Conservation (phyloP, 768 basidiomycete genomes). For the Hortiboletus campestris region DNA sequence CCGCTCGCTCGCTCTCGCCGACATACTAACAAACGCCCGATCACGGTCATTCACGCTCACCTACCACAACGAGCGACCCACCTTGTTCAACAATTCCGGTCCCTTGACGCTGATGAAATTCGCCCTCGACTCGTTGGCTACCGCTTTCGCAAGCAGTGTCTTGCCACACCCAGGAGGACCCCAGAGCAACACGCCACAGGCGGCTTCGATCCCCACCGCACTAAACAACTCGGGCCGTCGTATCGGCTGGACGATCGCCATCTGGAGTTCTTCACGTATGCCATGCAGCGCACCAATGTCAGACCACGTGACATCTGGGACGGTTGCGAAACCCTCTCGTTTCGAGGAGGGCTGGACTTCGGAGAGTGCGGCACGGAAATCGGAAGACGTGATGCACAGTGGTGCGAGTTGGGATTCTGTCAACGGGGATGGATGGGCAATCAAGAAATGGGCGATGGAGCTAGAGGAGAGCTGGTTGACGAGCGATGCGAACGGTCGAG, state of each 20-base stretch:
- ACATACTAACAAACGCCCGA: conserved; percentile 66
- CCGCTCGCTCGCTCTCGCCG: conserved; percentile 94
- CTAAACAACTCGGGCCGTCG: conserved; percentile 84
- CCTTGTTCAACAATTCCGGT: conserved; percentile 96
- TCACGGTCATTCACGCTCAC: neutral
- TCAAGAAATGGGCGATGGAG: conserved; percentile 89
- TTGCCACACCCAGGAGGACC: conserved; percentile 99
- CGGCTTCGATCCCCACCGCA: conserved; percentile 84
- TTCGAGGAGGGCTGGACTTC: conserved; percentile 95
- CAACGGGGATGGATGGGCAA: conserved; percentile 79
- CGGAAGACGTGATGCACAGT: conserved; percentile 74
- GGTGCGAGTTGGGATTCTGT: conserved; percentile 76
- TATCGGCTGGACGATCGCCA: conserved; percentile 97
- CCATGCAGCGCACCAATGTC: conserved; percentile 91
- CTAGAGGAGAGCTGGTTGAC: conserved; percentile 45
- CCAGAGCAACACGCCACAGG: conserved; percentile 96
- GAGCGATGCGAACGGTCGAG: conserved; percentile 36
- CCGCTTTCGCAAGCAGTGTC: conserved; percentile 95
- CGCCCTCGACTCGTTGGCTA: conserved; percentile 92
- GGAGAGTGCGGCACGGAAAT: conserved; percentile 80
- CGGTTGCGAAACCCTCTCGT: conserved; percentile 96
- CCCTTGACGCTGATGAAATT: conserved; percentile 99
- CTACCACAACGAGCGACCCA: conserved; percentile 30
- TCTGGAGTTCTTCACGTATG: conserved; percentile 88
- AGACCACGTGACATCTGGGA: conserved; percentile 93